Percentiles rank a stretch among this genome's conserved stretches.
phyloP scores from a whole-genome alignment of 2,329 filamentous ascomycete genomes.

The Colletotrichum aenigma region DNA sequence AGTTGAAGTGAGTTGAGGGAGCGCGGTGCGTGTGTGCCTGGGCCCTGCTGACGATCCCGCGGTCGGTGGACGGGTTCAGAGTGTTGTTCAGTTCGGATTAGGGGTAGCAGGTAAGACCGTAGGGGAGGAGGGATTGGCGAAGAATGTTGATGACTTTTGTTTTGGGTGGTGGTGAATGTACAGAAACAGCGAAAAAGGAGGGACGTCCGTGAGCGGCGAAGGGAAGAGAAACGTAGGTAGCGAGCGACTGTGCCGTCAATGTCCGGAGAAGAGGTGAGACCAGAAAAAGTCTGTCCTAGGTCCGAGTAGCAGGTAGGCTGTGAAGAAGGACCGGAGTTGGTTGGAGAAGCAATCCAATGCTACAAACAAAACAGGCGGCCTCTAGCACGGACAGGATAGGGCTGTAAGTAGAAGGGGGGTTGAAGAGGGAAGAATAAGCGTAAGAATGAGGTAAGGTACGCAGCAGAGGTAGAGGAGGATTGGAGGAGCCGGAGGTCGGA shows the following conservation, averaged over 20 bases:
- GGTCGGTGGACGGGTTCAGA: not conserved
- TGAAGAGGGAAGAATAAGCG: not conserved
- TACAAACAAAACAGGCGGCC: not conserved
- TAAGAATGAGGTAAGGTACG: not conserved
- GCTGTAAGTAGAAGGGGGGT: not conserved
- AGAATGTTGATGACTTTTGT: not conserved
- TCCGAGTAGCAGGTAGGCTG: not conserved
- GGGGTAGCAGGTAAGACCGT: not conserved
- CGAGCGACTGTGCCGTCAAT: not conserved
- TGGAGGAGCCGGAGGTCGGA: not conserved
- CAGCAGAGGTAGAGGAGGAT: not conserved
- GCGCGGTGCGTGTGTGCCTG: not conserved
- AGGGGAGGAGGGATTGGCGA: not conserved
- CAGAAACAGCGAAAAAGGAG: not conserved
- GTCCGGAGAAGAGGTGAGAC: not conserved
- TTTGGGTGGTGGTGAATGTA: not conserved
- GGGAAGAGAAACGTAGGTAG: not conserved
- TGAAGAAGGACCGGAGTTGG: not conserved
- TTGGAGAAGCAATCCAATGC: not conserved
- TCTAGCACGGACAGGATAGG: constrained; percentile 2
- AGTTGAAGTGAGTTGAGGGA: not conserved
- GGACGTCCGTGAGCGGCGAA: not conserved
- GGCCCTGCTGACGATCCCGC: not conserved
- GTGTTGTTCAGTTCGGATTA: not conserved
- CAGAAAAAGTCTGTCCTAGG: not conserved